phyloP scores from a whole-genome alignment of 495 filamentous ascomycete genomes.

The Neohortaea acidophila region DNA sequence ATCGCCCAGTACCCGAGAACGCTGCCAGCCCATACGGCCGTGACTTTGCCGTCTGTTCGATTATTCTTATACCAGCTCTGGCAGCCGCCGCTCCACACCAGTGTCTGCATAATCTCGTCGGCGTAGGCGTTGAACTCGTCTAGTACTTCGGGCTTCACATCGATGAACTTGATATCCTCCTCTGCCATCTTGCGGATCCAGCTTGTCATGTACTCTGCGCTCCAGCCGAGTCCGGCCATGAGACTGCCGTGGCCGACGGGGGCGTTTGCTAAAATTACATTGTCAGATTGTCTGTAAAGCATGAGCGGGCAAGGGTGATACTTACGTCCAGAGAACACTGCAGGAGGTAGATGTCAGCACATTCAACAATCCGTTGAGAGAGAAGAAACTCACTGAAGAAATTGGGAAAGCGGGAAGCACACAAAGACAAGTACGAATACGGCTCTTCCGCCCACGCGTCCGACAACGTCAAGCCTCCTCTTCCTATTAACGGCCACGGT shows the following conservation, averaged over 20 bases:
- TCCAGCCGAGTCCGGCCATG: slow-evolving; percentile 32
- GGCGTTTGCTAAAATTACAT: slow-evolving; percentile 11
- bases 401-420: slow-evolving; percentile 22
- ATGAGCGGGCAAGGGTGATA: neutral
- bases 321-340: slow-evolving; percentile 21
- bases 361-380: too few relatives aligned
- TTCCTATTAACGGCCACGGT: slow-evolving; percentile 21
- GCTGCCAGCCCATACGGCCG: slow-evolving; percentile 17
- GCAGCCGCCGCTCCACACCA: slow-evolving; percentile 18
- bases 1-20: slow-evolving; percentile 13
- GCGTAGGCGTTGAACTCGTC: slow-evolving; percentile 17
- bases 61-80: slow-evolving; percentile 20
- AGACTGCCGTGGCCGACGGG: slow-evolving; percentile 24
- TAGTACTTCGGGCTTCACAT: slow-evolving; percentile 14
- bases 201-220: slow-evolving; percentile 37
- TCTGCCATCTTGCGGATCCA: slow-evolving; percentile 34
- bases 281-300: neutral
- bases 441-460: slow-evolving; percentile 20
- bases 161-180: slow-evolving; percentile 30
- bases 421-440: slow-evolving; percentile 22
- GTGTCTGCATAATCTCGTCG: slow-evolving; percentile 18
- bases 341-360: too few relatives aligned
- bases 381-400: too few relatives aligned
- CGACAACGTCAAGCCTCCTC: slow-evolving; percentile 14
- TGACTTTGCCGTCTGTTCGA: slow-evolving; percentile 18